Evolutionary conservation across 2,329 filamentous ascomycete species (phyloP).

Genomic region (Pseudopithomyces chartarum): DNA sequence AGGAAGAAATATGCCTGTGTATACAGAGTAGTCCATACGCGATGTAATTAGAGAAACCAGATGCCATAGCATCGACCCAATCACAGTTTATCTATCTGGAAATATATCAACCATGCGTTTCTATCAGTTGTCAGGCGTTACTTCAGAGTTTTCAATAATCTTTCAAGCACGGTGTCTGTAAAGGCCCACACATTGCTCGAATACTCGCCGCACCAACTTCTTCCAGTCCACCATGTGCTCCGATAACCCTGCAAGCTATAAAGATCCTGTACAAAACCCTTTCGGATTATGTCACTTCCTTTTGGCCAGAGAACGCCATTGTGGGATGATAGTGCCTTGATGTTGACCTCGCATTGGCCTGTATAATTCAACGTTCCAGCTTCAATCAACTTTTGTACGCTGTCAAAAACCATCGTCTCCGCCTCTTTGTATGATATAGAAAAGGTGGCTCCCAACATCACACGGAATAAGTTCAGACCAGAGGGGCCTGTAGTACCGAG

Average conservation of each 20-base stretch:
- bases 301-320: not conserved
- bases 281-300: constrained; percentile 12
- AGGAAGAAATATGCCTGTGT: not conserved
- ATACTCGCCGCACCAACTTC: constrained; percentile 22
- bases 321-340: not conserved
- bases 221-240: constrained; percentile 26
- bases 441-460: not conserved
- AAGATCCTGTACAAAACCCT: constrained; percentile 26
- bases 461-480: constrained; percentile 5
- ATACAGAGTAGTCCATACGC: not conserved
- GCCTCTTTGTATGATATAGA: not conserved
- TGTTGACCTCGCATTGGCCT: not conserved
- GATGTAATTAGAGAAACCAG: not conserved
- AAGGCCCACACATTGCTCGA: constrained; percentile 27
- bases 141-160: constrained; percentile 11
- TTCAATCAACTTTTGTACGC: not conserved
- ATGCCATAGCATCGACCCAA: not conserved
- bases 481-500: constrained; percentile 19
- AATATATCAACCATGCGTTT: not conserved
- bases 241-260: constrained; percentile 24
- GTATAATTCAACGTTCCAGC: not conserved
- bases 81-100: not conserved
- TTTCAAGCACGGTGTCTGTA: constrained; percentile 23
- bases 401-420: not conserved
- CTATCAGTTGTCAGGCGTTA: not conserved